A percentile compares a stretch with the other conserved stretches of the same genome.
phyloP scores from a whole-genome alignment of 169 alveolate species.

The Plasmodium ovale region DNA sequence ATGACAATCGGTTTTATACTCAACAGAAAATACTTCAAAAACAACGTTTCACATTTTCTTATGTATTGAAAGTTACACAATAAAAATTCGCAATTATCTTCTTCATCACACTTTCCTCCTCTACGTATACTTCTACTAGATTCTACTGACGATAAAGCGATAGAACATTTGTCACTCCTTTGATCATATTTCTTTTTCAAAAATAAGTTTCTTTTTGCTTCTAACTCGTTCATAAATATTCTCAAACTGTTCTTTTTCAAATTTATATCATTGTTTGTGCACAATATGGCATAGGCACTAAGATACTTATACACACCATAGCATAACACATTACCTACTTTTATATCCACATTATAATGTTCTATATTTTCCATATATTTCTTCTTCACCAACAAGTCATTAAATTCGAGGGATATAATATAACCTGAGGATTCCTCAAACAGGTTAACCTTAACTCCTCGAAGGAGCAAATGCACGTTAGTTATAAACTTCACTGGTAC shows the following conservation, averaged over 20 bases:
- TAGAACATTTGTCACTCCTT: background rate
- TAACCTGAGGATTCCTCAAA: conserved; percentile 32
- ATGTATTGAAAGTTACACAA: conserved; percentile 58
- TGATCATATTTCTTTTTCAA: conserved; percentile 3
- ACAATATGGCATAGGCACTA: conserved; percentile 36
- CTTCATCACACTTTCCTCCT: background rate
- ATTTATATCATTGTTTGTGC: conserved; percentile 27
- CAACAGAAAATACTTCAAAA: conserved; percentile 38
- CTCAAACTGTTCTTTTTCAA: conserved; percentile 35
- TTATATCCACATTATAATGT: conserved; percentile 44
- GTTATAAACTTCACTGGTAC: conserved; percentile 13
- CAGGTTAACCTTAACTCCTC: conserved; percentile 29
- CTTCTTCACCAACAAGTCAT: conserved; percentile 17
- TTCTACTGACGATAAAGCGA: background rate
- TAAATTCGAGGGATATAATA: conserved; percentile 28
- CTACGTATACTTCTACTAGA: background rate
- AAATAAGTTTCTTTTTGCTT: conserved; percentile 40
- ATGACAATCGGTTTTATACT: conserved; percentile 58
- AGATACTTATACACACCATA: conserved; percentile 46
- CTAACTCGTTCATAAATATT: conserved; percentile 21
- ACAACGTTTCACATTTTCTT: conserved; percentile 49
- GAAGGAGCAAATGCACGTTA: conserved; percentile 4
- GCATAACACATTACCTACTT: conserved; percentile 13
- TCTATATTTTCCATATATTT: conserved; percentile 42
- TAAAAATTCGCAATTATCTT: background rate